These are phyloP conservation scores for Hypsizygus ulmarius DNA, from an alignment of 1,284 basidiomycete species.

Conservation along the genomic window DNA sequence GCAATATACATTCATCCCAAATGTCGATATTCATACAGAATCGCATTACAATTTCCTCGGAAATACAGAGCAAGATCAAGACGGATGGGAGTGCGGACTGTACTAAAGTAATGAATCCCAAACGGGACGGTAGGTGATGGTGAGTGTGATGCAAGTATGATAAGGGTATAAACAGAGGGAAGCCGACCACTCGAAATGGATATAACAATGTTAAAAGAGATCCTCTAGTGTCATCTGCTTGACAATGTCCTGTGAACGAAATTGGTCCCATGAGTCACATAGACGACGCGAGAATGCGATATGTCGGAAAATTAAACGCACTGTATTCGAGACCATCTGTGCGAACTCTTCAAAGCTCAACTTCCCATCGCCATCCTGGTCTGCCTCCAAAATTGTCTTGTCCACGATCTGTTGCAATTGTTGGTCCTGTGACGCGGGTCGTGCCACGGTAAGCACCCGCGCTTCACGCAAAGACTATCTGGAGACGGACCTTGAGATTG, in stretches of 20 bases:
- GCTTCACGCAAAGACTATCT: conserved; percentile 6
- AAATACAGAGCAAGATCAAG: conserved; percentile 7
- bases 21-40: conserved; percentile 5
- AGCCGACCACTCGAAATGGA: not conserved
- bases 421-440: conserved; percentile 66
- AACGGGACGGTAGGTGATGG: not conserved
- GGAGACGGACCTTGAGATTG: conserved; percentile 79
- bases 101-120: not conserved
- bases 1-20: too few species aligned
- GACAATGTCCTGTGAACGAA: conserved; percentile 70
- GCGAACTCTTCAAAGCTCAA: conserved; percentile 97
- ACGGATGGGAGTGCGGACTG: not conserved
- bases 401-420: conserved; percentile 99
- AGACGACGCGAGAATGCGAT: conserved; percentile 2
- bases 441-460: conserved; percentile 5
- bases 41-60: conserved; percentile 10
- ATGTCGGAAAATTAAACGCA: conserved; percentile 33
- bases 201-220: conserved; percentile 56
- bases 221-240: conserved; percentile 99
- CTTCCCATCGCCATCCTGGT: conserved; percentile 97
- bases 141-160: conserved; percentile 4
- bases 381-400: conserved; percentile 99
- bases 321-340: conserved; percentile 95
- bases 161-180: conserved; percentile 16
- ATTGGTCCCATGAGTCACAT: conserved; percentile 1